Percentiles rank a stretch among this genome's conserved stretches.
phyloP scores from a whole-genome alignment of 352 stramenopile genomes.

The Globisporangium barbulae region DNA sequence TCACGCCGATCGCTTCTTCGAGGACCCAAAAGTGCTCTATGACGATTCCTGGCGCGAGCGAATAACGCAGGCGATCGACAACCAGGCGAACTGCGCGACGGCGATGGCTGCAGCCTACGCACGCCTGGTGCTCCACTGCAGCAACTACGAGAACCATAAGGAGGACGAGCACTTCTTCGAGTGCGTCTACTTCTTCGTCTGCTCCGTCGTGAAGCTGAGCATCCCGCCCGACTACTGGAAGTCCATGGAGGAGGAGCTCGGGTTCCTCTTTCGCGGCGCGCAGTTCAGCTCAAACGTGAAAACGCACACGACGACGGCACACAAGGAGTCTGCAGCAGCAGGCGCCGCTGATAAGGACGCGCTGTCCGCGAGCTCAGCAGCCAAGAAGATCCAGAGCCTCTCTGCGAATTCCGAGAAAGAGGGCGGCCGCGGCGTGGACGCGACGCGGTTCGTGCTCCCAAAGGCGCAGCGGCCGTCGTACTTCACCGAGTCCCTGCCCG shows the following conservation, averaged over 20 bases:
- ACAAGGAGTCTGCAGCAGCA: constrained; percentile 15
- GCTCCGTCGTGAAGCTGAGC: constrained; percentile 65
- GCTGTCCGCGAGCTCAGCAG: constrained; percentile 8
- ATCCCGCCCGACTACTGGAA: constrained; percentile 51
- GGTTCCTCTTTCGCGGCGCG: constrained; percentile 69
- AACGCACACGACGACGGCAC: constrained; percentile 28
- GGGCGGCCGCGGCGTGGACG: constrained; percentile 9
- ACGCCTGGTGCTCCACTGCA: constrained; percentile 73
- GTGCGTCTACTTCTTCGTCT: constrained; percentile 78
- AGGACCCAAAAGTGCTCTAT: constrained; percentile 22
- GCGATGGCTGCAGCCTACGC: constrained; percentile 57
- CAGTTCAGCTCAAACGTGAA: constrained; percentile 70
- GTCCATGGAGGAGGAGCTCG: constrained; percentile 62
- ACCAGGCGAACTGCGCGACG: constrained; percentile 26
- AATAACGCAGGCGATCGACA: constrained; percentile 26
- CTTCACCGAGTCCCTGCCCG: constrained; percentile 57
- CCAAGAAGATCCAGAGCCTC: constrained; percentile 41
- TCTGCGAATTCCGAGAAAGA: constrained; percentile 26
- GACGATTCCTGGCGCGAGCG: constrained; percentile 26
- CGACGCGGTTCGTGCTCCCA: constrained; percentile 36
- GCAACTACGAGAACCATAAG: constrained; percentile 82
- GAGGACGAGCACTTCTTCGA: constrained; percentile 83
- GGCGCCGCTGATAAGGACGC: constrained; percentile 14
- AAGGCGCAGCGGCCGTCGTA: constrained; percentile 44
- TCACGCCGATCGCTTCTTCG: constrained; percentile 21